Evolutionary conservation across 208 protist species (phyloP).

Genomic region (Trypanosoma boissoni): DNA sequence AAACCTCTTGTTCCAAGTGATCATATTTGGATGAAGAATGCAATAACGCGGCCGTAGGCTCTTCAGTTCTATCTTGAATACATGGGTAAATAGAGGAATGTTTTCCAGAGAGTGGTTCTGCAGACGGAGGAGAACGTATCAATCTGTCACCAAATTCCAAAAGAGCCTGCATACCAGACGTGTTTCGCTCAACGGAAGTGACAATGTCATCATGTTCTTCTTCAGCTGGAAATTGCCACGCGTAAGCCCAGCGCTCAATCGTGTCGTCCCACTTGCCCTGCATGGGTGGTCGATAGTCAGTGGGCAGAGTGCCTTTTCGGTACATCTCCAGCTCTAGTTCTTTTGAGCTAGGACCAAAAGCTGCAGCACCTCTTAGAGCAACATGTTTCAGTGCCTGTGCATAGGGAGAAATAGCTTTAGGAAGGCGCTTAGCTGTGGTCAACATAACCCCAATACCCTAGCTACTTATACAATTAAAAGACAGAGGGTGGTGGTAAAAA

Average conservation of each 20-base stretch:
- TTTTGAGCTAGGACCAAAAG: conserved; percentile 71
- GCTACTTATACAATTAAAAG: conserved; percentile 1
- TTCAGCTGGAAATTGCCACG: conserved; percentile 89
- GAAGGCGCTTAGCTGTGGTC: conserved; percentile 17
- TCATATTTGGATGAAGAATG: conserved; percentile 30
- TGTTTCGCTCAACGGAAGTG: conserved; percentile 47
- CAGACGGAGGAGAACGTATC: conserved; percentile 23
- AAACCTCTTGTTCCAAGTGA: conserved; percentile 38
- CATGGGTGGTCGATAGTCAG: conserved; percentile 80
- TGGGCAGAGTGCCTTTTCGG: conserved; percentile 61
- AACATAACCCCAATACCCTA: conserved; percentile 13
- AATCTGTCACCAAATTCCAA: conserved; percentile 68
- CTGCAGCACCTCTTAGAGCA: conserved; percentile 65
- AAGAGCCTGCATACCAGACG: conserved; percentile 44
- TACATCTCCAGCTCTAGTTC: conserved; percentile 87
- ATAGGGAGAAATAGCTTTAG: conserved; percentile 81
- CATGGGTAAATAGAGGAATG: conserved; percentile 43
- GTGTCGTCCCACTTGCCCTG: conserved; percentile 91
- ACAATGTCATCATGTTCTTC: conserved; percentile 68
- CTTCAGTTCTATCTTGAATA: neutral
- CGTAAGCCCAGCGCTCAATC: conserved; percentile 89
- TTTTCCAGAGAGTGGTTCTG: conserved; percentile 36
- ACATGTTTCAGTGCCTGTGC: conserved; percentile 87
- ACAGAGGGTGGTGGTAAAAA: conserved; percentile 20
- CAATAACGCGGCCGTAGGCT: neutral